Conservation (phyloP, 2,329 filamentous ascomycete genomes). For the Orbilia quercus region DNA sequence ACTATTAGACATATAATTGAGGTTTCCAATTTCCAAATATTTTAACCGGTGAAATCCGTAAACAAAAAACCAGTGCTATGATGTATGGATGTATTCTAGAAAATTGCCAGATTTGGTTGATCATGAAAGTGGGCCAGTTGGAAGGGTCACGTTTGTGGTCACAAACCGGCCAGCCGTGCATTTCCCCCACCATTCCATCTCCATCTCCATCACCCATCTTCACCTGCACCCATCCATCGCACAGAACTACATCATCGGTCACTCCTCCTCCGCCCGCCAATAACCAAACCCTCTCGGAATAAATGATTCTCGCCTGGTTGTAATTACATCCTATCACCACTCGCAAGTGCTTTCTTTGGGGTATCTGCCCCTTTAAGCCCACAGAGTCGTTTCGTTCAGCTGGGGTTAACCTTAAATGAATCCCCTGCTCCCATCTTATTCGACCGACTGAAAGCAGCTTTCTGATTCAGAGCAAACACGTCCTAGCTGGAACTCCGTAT, state of each 20-base stretch:
- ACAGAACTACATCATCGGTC: slow-evolving; percentile 3
- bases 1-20: no score
- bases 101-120: not conserved
- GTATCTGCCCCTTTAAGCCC: not conserved
- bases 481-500: slow-evolving; percentile 5
- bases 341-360: not conserved
- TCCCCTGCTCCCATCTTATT: slow-evolving; percentile 30
- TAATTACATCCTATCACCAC: not conserved
- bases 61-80: not conserved
- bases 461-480: slow-evolving; percentile 1
- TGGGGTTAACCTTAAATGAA: slow-evolving; percentile 6
- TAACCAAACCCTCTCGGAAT: not conserved
- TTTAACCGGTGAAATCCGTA: no score
- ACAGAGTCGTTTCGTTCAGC: not conserved
- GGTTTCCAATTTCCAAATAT: no score
- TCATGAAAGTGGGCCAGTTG: slow-evolving; percentile 36
- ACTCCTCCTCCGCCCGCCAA: not conserved
- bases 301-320: not conserved
- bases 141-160: slow-evolving; percentile 39
- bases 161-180: not conserved
- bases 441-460: slow-evolving; percentile 9
- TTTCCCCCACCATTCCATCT: not conserved
- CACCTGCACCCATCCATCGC: slow-evolving; percentile 22
- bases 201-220: slow-evolving; percentile 10
- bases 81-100: not conserved